These are phyloP conservation scores for Sordariomycetes sp. DNA, from an alignment of 2,329 filamentous ascomycete genomes.

Conservation along the genomic window DNA sequence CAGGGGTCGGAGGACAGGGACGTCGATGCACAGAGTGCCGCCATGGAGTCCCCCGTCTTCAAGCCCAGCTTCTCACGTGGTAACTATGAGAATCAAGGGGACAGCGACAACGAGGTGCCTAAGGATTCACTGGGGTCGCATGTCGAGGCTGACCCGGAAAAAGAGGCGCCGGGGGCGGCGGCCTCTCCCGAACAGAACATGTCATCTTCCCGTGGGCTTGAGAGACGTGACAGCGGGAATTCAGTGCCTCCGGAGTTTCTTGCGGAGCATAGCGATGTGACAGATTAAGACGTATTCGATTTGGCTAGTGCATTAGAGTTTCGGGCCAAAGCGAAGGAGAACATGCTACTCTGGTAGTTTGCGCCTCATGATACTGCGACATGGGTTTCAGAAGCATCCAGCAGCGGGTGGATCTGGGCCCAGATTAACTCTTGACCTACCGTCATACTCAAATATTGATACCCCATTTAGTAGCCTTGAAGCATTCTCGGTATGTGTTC, in stretches of 20 bases:
- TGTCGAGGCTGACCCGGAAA: slow-evolving; percentile 8
- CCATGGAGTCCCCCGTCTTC: slow-evolving; percentile 5
- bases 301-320: neutral
- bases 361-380: neutral
- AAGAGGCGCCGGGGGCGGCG: neutral
- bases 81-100: slow-evolving; percentile 9
- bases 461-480: neutral
- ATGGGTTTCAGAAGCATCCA: neutral
- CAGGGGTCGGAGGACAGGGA: slow-evolving; percentile 7
- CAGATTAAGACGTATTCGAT: neutral
- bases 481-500: neutral
- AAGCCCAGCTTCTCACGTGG: slow-evolving; percentile 8
- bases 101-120: slow-evolving; percentile 28
- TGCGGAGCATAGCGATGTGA: slow-evolving; percentile 22
- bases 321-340: neutral
- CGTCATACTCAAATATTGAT: neutral
- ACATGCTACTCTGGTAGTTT: neutral
- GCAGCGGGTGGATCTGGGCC: neutral
- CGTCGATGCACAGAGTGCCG: neutral
- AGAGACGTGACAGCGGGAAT: slow-evolving; percentile 25
- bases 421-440: neutral
- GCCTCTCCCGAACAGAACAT: neutral
- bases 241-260: slow-evolving; percentile 39
- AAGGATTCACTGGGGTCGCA: slow-evolving; percentile 22
- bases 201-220: neutral